A percentile compares a stretch with the other conserved stretches of the same genome.
Evolutionary conservation across 345 rosid genomes (phyloP).

Genomic region (Aethionema arabicum): DNA sequence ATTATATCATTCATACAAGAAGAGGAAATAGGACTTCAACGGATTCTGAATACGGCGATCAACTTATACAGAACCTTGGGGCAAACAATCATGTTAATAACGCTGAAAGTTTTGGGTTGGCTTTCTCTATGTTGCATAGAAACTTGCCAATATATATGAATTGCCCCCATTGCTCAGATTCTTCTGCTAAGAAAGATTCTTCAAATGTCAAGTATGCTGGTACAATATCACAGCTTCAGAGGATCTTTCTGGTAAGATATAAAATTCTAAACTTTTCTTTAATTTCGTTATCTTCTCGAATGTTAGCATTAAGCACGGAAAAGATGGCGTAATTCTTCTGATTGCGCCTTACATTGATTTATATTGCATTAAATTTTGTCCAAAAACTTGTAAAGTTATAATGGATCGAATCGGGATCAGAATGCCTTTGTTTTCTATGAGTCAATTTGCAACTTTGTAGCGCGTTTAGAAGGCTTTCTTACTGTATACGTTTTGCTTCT

Average conservation of each 20-base stretch:
- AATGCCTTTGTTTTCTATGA: background rate
- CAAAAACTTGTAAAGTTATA: conserved; percentile 1
- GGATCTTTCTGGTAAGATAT: conserved; percentile 68
- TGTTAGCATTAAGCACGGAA: background rate
- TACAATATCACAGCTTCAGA: conserved; percentile 71
- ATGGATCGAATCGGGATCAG: background rate
- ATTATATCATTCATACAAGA: conserved; percentile 41
- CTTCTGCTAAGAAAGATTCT: conserved; percentile 43
- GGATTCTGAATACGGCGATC: conserved; percentile 30
- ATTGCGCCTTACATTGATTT: background rate
- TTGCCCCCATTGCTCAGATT: conserved; percentile 62
- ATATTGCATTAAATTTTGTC: background rate
- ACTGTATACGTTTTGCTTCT: conserved; percentile 35
- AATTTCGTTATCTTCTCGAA: background rate
- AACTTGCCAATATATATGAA: conserved; percentile 67
- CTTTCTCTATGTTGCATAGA: conserved; percentile 60
- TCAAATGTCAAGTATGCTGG: conserved; percentile 57
- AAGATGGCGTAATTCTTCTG: background rate
- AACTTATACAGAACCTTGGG: conserved; percentile 39
- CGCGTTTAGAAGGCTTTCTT: conserved; percentile 16
- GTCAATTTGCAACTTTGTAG: background rate
- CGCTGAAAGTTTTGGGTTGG: conserved; percentile 51
- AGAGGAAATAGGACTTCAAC: conserved; percentile 38
- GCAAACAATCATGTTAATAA: conserved; percentile 42
- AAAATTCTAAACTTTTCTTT: conserved; percentile 8